These are phyloP conservation scores for Cladosporium sp. DNA, from an alignment of 2,329 filamentous ascomycete genomes.

Conservation along the genomic window DNA sequence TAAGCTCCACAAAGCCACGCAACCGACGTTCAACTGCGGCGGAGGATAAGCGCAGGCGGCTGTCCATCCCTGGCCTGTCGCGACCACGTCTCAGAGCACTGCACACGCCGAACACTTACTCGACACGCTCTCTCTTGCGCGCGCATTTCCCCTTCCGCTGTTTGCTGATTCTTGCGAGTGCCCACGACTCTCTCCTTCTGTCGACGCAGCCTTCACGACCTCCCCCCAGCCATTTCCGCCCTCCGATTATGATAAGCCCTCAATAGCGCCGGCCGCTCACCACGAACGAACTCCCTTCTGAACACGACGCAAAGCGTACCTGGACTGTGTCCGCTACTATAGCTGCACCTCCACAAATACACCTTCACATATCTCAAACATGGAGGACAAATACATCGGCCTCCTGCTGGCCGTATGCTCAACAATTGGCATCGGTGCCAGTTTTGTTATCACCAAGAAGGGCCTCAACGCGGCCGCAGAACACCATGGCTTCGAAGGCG, in stretches of 20 bases:
- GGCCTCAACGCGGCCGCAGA: slow-evolving; percentile 88
- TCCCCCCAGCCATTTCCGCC: neutral
- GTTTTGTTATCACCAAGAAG: slow-evolving; percentile 98
- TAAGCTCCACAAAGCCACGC: slow-evolving; percentile 12
- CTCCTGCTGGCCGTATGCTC: slow-evolving; percentile 70
- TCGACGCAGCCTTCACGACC: neutral
- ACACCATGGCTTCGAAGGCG: slow-evolving; percentile 91
- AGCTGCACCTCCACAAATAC: neutral
- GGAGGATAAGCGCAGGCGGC: neutral
- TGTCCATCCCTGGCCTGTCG: slow-evolving; percentile 10
- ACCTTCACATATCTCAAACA: slow-evolving; percentile 1
- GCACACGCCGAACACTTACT: neutral
- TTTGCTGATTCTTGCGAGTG: neutral
- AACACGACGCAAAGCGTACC: slow-evolving; percentile 1
- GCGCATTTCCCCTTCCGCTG: neutral
- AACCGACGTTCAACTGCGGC: neutral
- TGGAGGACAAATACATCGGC: slow-evolving; percentile 64
- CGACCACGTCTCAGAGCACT: slow-evolving; percentile 6
- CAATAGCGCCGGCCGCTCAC: slow-evolving; percentile 13
- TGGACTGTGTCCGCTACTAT: neutral
- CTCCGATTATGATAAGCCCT: slow-evolving; percentile 10
- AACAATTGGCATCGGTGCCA: slow-evolving; percentile 70
- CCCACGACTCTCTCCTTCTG: neutral
- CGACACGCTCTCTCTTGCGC: neutral
- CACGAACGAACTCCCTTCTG: neutral